Base-by-base conservation (phyloP, 2,329 filamentous ascomycete genomes). In the Fusarium sp. region DNA sequence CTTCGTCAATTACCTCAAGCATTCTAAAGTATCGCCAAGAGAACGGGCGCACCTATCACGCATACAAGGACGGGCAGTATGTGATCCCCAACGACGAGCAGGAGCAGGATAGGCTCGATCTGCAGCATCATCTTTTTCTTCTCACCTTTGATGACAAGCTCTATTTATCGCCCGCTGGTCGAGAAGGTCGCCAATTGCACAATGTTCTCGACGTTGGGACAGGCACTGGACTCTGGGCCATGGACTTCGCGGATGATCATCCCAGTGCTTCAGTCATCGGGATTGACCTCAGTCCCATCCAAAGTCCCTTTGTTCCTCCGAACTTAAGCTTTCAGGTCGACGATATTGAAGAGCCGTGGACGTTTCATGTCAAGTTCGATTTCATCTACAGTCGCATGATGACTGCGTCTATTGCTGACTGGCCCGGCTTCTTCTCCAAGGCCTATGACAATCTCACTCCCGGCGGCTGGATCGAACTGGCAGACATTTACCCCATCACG, bases 21-120 rank as follows among this genome's bases (percentile, higher is more conserved):
- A 73, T 78, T 10, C 58, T 76, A 4, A 69, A 62, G 7, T 78
- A 78, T 27, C 71, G 77, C 12, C 41, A 74, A 23, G 78, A 79
- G 29, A 78, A 79, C 16, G 77, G 78, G 2, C 71, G 77, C 16
- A 78, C 75, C 0, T 79, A 79, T n/a, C 77, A 79, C 37, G 73
- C 66, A 0, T 78, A 77, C 48, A 78, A 79, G 27, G 79, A 80
- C 16, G 73, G 70, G 0, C 62, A 72, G 14, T 75, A 73, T 46
- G 21, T 73, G 7, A 61, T 75, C 15, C 73, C 73, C 3, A 73
- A 73, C 11, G 70, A 75, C 27, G 57, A 56, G 7, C 68, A 49
- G 7, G 73, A 76, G 38, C 73, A 76, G 5, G 66, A 75, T 2
- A 49, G 73, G 2, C 68, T 76, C 4, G 78, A 79, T 31, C 33